Percentiles rank a stretch among this genome's conserved stretches.
phyloP scores from a whole-genome alignment of 345 rosid species.

The Lagerstroemia speciosa region DNA sequence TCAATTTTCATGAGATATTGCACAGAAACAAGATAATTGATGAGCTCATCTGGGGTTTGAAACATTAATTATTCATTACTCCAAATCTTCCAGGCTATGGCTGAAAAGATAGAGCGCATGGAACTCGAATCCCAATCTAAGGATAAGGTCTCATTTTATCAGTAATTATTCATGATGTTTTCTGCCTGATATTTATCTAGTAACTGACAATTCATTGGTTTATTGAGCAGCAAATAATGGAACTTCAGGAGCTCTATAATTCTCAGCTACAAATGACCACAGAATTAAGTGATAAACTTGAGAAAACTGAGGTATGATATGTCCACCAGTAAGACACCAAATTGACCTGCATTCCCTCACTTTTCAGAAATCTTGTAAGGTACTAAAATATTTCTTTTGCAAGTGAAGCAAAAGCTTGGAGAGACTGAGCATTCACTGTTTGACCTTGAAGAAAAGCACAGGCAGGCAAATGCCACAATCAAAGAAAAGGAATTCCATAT shows the following conservation, averaged over 20 bases:
- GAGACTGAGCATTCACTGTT: conserved; percentile 71
- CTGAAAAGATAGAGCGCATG: conserved; percentile 92
- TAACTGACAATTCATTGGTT: conserved; percentile 8
- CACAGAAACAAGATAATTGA: background rate
- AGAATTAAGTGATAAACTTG: conserved; percentile 71
- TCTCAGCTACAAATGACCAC: conserved; percentile 63
- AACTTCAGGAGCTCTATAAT: conserved; percentile 79
- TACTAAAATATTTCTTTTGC: background rate
- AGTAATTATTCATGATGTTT: background rate
- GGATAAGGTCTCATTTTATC: conserved; percentile 47
- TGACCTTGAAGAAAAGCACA: conserved; percentile 90
- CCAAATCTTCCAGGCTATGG: conserved; percentile 62
- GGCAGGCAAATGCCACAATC: conserved; percentile 85
- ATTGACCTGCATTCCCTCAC: background rate
- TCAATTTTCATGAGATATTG: background rate
- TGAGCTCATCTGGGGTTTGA: background rate
- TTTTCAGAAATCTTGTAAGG: background rate
- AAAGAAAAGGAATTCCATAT: conserved; percentile 90
- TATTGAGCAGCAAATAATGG: conserved; percentile 60
- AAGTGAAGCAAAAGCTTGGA: conserved; percentile 68
- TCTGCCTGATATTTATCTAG: conserved; percentile 4
- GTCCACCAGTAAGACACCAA: background rate
- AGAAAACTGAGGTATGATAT: conserved; percentile 63
- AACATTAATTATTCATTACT: conserved; percentile 7
- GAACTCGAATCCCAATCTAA: conserved; percentile 75